Base-by-base conservation (phyloP, 2,329 filamentous ascomycete species). In the Microsporum canis region DNA sequence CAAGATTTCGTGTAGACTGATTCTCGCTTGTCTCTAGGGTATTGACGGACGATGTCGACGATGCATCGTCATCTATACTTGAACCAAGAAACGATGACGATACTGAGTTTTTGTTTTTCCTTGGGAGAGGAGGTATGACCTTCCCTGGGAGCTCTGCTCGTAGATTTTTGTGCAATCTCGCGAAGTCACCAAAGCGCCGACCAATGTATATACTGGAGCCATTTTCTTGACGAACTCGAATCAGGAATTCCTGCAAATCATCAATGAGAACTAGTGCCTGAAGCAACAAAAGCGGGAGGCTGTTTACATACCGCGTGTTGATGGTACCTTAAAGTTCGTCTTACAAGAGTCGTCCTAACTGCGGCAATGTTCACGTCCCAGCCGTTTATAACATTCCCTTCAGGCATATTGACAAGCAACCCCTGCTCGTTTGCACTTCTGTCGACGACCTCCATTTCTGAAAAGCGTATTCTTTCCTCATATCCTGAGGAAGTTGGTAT, bases 361-460 rank as follows among this genome's bases (percentile, higher is more conserved):
- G 87, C 91, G 8, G 92, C 89, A 57, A 99, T 87, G 71, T 99
- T 99, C 66, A 96, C 85, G 72, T 97, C 94, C 94, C 94, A 97
- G 34, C 91, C 90, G 71, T 99, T 92, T 69, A 96, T 88, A 64
- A 86, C 88, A 73, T 96, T 88, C 3, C 94, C 94, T 72, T 96
- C 89, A 0, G 94, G 94, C 64, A 92, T 79, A 49, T 91, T 95
- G 62, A 91, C 84, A 62, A 95, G 81, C 59, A 99, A 80, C 0
- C 94, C 92, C 27, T 90, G 88, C 63, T 96, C 91, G 70, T 96
- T 95, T 49, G 94, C 91, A 60, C 90, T 88, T 65, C 90, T 84
- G 70, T 99, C 94, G 33, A 99, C 90, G 29, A 97, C 91, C 71
- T 99, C 94, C 76, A 99, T 88, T 75, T 99, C 94, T 1, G 91